phyloP scores from a whole-genome alignment of 441 rosid genomes.

The Populus hybrid region DNA sequence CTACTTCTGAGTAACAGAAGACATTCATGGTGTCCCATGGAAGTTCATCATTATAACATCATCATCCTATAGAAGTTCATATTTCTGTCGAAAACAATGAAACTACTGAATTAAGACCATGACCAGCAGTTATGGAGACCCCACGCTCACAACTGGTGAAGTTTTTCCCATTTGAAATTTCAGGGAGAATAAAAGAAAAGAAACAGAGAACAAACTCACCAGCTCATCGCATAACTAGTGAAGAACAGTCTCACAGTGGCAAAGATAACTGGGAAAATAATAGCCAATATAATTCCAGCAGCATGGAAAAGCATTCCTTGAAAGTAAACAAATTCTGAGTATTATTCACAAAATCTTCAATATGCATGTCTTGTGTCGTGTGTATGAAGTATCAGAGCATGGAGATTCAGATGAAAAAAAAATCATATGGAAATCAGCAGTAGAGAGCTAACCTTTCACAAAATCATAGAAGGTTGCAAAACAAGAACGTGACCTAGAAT shows the following conservation, averaged over 20 bases:
- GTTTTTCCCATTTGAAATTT: not conserved
- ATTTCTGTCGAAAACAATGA: not conserved
- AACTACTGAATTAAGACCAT: not conserved
- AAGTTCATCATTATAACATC: not conserved
- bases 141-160: not conserved
- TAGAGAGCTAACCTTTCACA: constrained; percentile 59
- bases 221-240: constrained; percentile 79
- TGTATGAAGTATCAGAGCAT: not conserved
- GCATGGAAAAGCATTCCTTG: constrained; percentile 71
- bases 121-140: not conserved
- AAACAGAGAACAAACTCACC: constrained; percentile 46
- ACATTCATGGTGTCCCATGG: not conserved
- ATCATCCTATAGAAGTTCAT: not conserved
- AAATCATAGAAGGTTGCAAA: constrained; percentile 56
- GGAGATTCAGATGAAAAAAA: not conserved
- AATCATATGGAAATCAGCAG: constrained; percentile 1
- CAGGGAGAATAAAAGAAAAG: not conserved
- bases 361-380: not conserved
- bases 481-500: constrained; percentile 39
- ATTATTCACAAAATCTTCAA: constrained; percentile 6
- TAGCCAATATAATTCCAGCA: constrained; percentile 63
- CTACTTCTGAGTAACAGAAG: not conserved
- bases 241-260: constrained; percentile 68
- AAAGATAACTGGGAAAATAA: constrained; percentile 65
- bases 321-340: constrained; percentile 20